Base-by-base conservation (phyloP, 208 protist species). In the Strigomonas oncopelti region DNA sequence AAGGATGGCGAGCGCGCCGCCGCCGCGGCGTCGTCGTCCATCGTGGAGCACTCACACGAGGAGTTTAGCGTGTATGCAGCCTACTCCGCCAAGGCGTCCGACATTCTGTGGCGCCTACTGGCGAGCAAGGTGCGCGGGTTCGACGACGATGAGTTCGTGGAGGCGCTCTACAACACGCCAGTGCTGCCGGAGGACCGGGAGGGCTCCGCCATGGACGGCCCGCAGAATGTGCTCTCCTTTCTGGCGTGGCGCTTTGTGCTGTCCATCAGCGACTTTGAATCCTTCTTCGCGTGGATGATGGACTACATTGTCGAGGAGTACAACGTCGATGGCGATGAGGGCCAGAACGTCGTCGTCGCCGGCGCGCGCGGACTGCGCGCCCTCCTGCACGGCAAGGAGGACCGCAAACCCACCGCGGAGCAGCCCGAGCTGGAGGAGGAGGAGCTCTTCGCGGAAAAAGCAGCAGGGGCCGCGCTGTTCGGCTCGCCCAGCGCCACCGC, bases 261-360 rank as follows among this genome's bases (percentile, higher is more conserved):
- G 29, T 80, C 87, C 5, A 90, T 92, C 65, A 91, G 80, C 56
- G 80, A 76, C 61, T 95, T 93, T 73, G 77, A 91, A 48, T 74
- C 78, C 63, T 95, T 95, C 65, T 87, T 85, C 60, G 59, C 31
- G 7, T 90, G 84, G 78, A 90, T 95, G 81, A 79, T 88, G 74
- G 88, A 93, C 65, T 93, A 91, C 72, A 86, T 93, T 54, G 73
- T 76, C 14, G 90, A 93, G 66, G 85, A 93, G 67, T 93, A 91
- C 69, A 72, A 85, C 42, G 68, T 88, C 54, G 77, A 68, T 46
- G 63, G 51, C 4, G 71, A 61, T 36, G 71, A 63, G 16, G 62
- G 69, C 25, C 46, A 52, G 28, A 52, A 67, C 0, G 71, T 91
- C 42, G 88, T 79, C 13, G 84, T 84, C 16, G 81, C 68, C 4